Conservation (phyloP, 2,329 filamentous ascomycete genomes). For the Epichloe elymi region DNA sequence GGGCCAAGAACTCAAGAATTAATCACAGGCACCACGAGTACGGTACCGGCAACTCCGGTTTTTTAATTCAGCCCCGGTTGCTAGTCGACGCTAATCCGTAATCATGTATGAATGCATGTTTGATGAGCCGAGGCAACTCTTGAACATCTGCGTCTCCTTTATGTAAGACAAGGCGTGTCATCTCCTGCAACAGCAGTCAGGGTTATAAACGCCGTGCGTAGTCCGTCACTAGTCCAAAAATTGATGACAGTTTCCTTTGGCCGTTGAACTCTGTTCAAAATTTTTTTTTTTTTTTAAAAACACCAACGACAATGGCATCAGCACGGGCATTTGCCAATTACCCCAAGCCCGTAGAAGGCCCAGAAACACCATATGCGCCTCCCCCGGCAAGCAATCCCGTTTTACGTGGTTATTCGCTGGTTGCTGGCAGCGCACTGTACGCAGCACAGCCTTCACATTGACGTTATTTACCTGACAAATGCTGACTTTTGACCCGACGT, state of each 20-base stretch:
- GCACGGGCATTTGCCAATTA: constrained; percentile 27
- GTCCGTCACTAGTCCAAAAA: too few species aligned
- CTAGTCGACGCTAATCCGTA: too few species aligned
- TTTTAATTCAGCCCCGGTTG: background rate
- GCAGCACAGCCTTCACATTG: background rate
- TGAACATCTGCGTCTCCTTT: background rate
- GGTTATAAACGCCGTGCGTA: background rate
- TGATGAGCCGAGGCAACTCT: background rate
- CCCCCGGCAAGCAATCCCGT: constrained; percentile 49
- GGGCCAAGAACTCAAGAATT: too few species aligned
- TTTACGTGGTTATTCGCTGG: constrained; percentile 51
- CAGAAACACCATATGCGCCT: constrained; percentile 23
- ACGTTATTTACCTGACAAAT: background rate
- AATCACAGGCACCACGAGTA: too few species aligned
- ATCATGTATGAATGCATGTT: background rate
- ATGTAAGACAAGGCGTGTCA: too few species aligned
- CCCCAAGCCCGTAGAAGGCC: constrained; percentile 22
- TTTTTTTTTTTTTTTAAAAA: too few species aligned
- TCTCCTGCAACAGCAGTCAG: background rate
- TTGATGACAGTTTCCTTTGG: too few species aligned
- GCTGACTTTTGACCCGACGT: background rate
- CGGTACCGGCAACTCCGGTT: too few species aligned
- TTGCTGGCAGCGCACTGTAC: constrained; percentile 7
- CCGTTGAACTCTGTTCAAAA: background rate
- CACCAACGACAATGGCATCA: background rate